Evolutionary conservation across 192 early-diverging fungal species (phyloP).

Genomic region (Podila verticillata): DNA sequence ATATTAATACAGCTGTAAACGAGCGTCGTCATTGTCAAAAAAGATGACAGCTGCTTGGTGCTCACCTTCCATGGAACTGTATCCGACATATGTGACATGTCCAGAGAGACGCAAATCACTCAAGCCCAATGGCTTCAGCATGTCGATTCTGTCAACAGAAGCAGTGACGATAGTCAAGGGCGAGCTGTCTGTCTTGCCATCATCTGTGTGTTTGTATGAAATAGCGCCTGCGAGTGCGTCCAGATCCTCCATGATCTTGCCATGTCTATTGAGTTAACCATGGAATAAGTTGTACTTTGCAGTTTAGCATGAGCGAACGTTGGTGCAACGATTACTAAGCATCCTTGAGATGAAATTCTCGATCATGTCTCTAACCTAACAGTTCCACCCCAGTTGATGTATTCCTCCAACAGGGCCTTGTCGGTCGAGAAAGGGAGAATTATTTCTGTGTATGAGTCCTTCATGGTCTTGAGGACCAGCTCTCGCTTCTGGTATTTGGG

Average conservation of each 20-base stretch:
- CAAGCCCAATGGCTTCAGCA: conserved; percentile 68
- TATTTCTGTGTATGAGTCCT: conserved; percentile 80
- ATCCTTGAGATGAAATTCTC: not conserved
- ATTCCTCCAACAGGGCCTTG: conserved; percentile 78
- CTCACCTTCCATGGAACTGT: conserved; percentile 86
- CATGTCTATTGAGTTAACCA: conserved; percentile 53
- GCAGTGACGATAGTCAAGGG: conserved; percentile 88
- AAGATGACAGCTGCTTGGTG: not conserved
- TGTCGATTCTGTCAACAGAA: conserved; percentile 86
- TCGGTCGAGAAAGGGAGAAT: conserved; percentile 82
- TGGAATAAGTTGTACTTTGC: not conserved
- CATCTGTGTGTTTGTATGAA: conserved; percentile 76
- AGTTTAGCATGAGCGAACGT: no score
- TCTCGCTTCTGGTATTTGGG: conserved; percentile 23
- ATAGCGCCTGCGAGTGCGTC: conserved; percentile 88
- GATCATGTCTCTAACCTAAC: conserved; percentile 55
- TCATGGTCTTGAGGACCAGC: conserved; percentile 68
- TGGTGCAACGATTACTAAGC: no score
- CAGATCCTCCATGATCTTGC: conserved; percentile 87
- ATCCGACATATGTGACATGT: conserved; percentile 86
- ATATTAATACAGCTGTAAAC: not conserved
- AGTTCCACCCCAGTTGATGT: conserved; percentile 78
- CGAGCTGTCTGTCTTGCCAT: conserved; percentile 28
- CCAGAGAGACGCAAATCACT: conserved; percentile 85
- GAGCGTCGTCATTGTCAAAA: not conserved